Percentiles rank a stretch among this genome's conserved stretches.
These are phyloP conservation scores for Zymoseptoria ardabiliae DNA, from an alignment of 2,329 filamentous ascomycete genomes.

Conservation along the genomic window DNA sequence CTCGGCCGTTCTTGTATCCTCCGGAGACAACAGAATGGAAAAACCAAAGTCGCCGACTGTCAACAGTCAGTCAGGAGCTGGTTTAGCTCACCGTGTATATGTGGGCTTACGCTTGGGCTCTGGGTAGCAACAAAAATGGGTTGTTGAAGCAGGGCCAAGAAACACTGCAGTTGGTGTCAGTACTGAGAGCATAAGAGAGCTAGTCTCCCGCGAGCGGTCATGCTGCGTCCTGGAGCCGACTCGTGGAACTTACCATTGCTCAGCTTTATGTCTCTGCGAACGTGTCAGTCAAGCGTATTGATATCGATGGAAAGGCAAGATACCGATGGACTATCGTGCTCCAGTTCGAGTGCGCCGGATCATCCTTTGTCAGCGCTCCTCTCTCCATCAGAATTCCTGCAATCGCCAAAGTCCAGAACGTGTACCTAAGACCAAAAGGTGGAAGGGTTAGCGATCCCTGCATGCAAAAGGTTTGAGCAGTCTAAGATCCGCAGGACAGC, in stretches of 20 bases:
- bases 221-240: neutral
- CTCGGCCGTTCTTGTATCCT: neutral
- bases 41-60: neutral
- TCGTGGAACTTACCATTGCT: neutral
- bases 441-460: neutral
- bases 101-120: neutral
- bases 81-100: neutral
- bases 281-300: neutral
- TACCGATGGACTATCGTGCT: neutral
- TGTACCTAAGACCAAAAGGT: neutral
- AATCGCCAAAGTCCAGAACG: neutral
- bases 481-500: neutral
- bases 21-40: neutral
- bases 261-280: neutral
- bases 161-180: neutral
- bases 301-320: neutral
- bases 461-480: neutral
- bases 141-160: neutral
- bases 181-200: neutral
- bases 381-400: neutral
- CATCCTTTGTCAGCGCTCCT: neutral
- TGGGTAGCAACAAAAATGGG: neutral
- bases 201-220: neutral
- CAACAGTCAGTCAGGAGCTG: neutral
- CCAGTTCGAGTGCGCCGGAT: neutral